phyloP scores from a whole-genome alignment of 139 green algal genomes.

The Coelastrella sp. region DNA sequence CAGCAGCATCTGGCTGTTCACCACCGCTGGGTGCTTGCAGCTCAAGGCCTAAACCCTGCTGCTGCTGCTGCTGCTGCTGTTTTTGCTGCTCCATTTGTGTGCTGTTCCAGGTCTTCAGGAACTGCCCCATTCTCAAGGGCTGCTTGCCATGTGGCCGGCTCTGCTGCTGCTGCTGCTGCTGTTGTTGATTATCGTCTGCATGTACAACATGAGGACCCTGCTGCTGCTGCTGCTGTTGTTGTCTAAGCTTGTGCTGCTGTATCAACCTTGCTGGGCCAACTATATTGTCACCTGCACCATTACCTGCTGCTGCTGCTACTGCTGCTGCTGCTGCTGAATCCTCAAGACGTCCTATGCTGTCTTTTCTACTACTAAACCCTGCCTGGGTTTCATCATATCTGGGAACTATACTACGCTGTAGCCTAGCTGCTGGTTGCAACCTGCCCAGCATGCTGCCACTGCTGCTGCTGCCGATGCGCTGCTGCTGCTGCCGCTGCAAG shows the following conservation, averaged over 20 bases:
- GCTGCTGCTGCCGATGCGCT: neutral
- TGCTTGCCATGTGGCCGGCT: neutral
- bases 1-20: neutral
- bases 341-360: neutral
- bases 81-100: conserved; percentile 47
- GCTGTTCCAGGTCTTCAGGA: conserved; percentile 49
- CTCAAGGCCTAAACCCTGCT: conserved; percentile 15
- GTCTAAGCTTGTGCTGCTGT: conserved; percentile 25
- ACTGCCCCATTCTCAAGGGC: conserved; percentile 39
- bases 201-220: neutral
- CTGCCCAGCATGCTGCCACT: neutral
- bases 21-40: neutral
- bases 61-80: conserved; percentile 42
- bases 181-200: neutral
- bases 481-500: conserved; percentile 22
- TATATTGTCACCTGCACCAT: neutral
- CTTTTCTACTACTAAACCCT: neutral
- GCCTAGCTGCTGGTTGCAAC: conserved; percentile 9
- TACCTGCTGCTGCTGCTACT: conserved; percentile 27
- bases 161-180: conserved; percentile 36
- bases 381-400: neutral
- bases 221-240: conserved; percentile 40
- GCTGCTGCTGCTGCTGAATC: conserved; percentile 33
- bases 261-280: conserved; percentile 49
- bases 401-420: neutral